A percentile compares a stretch with the other conserved stretches of the same genome.
Evolutionary conservation across 805 yeast species (phyloP).

Genomic region (Wickerhamomyces pijperi): DNA sequence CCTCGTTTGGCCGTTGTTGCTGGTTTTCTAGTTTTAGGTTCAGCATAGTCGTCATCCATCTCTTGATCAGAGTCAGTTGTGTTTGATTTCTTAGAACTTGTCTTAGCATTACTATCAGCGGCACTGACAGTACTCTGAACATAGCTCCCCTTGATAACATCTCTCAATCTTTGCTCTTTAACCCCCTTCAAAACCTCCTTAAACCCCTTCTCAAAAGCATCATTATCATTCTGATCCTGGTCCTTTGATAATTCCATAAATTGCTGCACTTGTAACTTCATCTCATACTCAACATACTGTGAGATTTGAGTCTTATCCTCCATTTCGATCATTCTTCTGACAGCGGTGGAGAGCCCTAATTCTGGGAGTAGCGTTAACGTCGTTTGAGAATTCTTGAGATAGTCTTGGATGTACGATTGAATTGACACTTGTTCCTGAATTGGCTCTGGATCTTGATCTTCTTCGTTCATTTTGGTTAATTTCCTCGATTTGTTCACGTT

Average conservation of each 20-base stretch:
- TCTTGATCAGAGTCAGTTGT: background rate
- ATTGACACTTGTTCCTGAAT: constrained; percentile 30
- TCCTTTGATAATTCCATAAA: constrained; percentile 5
- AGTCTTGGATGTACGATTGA: constrained; percentile 51
- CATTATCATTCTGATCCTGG: background rate
- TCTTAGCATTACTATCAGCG: background rate
- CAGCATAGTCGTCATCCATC: background rate
- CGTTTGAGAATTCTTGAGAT: constrained; percentile 44
- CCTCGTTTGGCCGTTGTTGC: background rate
- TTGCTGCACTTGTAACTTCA: constrained; percentile 11
- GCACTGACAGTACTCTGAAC: too few species aligned
- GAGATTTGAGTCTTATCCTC: constrained; percentile 70
- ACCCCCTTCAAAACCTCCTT: background rate
- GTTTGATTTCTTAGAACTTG: background rate
- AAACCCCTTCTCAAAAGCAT: background rate
- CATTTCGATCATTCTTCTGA: constrained; percentile 62
- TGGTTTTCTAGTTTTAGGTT: background rate
- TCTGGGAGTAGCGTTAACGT: constrained; percentile 59
- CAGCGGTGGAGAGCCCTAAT: constrained; percentile 60
- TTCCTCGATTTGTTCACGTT: constrained; percentile 4
- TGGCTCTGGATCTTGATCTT: constrained; percentile 28
- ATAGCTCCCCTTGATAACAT: background rate
- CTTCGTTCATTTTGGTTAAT: constrained; percentile 9
- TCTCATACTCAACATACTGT: constrained; percentile 46
- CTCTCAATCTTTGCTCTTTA: background rate